Conservation (phyloP, 2,329 filamentous ascomycete species). For the Trichoderma sp. region DNA sequence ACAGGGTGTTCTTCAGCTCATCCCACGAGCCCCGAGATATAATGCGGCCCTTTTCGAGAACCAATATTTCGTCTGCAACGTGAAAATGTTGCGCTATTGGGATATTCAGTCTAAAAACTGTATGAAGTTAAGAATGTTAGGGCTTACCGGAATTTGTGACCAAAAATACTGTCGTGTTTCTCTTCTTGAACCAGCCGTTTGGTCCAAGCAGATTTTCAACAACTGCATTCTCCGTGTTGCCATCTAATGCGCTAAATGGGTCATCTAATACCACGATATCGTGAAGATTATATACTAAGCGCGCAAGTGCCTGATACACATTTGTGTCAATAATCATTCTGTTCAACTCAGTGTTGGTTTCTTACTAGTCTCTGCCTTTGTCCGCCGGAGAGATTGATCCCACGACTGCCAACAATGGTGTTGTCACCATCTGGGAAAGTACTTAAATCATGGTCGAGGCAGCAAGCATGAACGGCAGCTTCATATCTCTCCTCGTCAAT, state of each 20-base stretch:
- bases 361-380: slow-evolving; percentile 32
- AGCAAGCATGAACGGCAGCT: slow-evolving; percentile 28
- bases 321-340: neutral
- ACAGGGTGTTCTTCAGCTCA: neutral
- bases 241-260: slow-evolving; percentile 29
- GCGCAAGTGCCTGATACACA: slow-evolving; percentile 26
- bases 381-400: slow-evolving; percentile 30
- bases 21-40: slow-evolving; percentile 43
- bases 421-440: slow-evolving; percentile 30
- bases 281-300: slow-evolving; percentile 23
- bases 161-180: slow-evolving; percentile 37
- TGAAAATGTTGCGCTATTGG: slow-evolving; percentile 39
- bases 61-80: slow-evolving; percentile 45
- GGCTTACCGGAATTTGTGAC: slow-evolving; percentile 33
- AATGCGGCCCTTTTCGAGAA: slow-evolving; percentile 41
- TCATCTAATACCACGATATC: slow-evolving; percentile 28
- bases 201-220: slow-evolving; percentile 27
- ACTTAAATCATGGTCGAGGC: slow-evolving; percentile 30
- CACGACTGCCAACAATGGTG: slow-evolving; percentile 28
- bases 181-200: slow-evolving; percentile 34
- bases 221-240: slow-evolving; percentile 26
- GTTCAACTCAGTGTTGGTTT: neutral
- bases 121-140: too few relatives aligned
- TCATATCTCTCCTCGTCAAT: slow-evolving; percentile 28
- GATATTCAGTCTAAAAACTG: neutral